Base-by-base conservation (phyloP, 306 rosid species). In the Ceratonia siliqua region DNA sequence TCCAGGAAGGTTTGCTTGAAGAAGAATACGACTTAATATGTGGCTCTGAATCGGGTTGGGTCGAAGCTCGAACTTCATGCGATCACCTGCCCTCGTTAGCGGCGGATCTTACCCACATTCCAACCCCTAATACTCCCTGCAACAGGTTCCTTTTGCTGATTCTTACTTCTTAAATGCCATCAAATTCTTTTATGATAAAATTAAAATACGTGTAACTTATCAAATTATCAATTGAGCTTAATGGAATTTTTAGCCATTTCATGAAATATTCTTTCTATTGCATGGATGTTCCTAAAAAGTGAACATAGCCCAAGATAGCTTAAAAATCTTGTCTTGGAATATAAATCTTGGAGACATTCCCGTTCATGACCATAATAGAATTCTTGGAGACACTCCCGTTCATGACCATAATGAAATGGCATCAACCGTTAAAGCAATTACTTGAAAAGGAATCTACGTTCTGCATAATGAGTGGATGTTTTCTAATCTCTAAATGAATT, bases 41-140 rank as follows among this genome's bases (percentile, higher is more conserved):
- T 6, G 90, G 93, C 17, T 86, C 79, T 3, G 88, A 85, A 75
- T 86, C 92, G 38, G 97, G 97, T 53, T 93, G 98, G 96, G 94
- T 93, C 9, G 87, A 89, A 9, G 92, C 97, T 74, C 82, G 84
- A 33, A 88, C 85, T 14, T 79, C 70, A 0, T 91, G 96, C 39
- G 89, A 85, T 74, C 97, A 94, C 72, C 81, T 94, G 9, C 33
- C 79, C 33, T 79, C 89, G 2, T 82, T 94, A 2, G 85, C 90
- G 0, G 2, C 81, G 1, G 89, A 89, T 85, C 92, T 94, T 28
- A 35, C 69, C 59, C 97, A 89, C 54, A 89, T 94, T 61, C 97
- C 96, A 38, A 24, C 81, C 14, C 96, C 85, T 1, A 4, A 89
- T 38, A 75, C 91, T 42, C 84, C 90, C 54, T 94, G 92, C 84